Evolutionary conservation across 2,329 filamentous ascomycete genomes (phyloP).

Genomic region (Penicillium palitans): DNA sequence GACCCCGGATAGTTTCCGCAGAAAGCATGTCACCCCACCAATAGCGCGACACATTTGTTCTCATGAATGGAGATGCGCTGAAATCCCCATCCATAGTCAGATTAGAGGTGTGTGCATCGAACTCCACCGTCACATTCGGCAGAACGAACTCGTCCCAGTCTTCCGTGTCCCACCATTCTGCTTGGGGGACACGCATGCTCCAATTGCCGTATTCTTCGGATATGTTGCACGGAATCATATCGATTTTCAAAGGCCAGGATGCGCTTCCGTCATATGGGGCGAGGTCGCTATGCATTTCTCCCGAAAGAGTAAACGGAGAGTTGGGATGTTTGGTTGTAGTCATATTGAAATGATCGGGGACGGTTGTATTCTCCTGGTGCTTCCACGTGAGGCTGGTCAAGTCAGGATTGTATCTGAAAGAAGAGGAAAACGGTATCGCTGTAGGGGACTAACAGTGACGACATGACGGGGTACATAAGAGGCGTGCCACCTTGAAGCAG

Average conservation of each 20-base stretch:
- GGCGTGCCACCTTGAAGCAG: too few relatives aligned
- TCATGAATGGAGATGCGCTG: not conserved
- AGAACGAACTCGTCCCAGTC: not conserved
- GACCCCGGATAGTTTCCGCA: not conserved
- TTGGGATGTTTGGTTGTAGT: not conserved
- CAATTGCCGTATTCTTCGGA: not conserved
- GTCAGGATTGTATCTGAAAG: not conserved
- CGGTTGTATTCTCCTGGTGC: constrained; percentile 1
- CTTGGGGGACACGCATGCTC: not conserved
- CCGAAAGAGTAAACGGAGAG: not conserved
- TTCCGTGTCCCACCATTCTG: not conserved
- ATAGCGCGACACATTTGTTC: not conserved
- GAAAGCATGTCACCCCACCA: too few relatives aligned
- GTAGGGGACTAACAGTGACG: too few relatives aligned
- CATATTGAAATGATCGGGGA: not conserved
- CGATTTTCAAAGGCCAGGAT: not conserved
- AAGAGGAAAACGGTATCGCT: not conserved
- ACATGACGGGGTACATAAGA: too few relatives aligned
- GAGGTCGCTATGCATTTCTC: not conserved
- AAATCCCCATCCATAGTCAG: not conserved
- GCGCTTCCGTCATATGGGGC: too few relatives aligned
- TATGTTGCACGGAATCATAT: not conserved
- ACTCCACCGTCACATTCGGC: not conserved
- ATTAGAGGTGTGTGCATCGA: not conserved
- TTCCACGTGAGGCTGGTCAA: not conserved